Conservation (phyloP, 1,139 yeast species). For the Kodamaea fungicola region DNA sequence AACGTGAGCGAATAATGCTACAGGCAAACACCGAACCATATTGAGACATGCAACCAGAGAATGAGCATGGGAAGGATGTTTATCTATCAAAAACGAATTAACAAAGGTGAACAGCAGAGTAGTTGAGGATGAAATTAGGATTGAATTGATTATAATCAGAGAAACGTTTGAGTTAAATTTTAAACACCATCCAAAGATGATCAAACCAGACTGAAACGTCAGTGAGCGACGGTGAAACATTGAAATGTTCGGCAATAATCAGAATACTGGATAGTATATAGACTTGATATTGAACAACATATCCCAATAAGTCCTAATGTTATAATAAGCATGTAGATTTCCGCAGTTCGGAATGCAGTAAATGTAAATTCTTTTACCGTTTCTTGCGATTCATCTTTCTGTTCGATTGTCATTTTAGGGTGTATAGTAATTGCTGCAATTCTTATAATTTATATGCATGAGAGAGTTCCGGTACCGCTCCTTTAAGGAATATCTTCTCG, state of each 20-base stretch:
- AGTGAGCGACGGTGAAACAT: slow-evolving; percentile 21
- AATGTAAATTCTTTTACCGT: no score
- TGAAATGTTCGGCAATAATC: slow-evolving; percentile 25
- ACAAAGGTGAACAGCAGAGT: slow-evolving; percentile 26
- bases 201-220: slow-evolving; percentile 34
- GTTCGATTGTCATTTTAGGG: no score
- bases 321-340: slow-evolving; percentile 16
- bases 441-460: no score
- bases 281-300: slow-evolving; percentile 38
- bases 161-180: slow-evolving; percentile 23
- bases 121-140: slow-evolving; percentile 27
- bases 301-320: slow-evolving; percentile 30
- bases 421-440: no score
- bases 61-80: slow-evolving; percentile 31
- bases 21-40: slow-evolving; percentile 33
- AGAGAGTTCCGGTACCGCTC: no score
- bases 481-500: no score
- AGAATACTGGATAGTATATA: slow-evolving; percentile 45
- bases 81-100: slow-evolving; percentile 37
- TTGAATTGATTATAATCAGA: slow-evolving; percentile 31
- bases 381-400: no score
- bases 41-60: slow-evolving; percentile 38
- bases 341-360: slow-evolving; percentile 14
- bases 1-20: slow-evolving; percentile 34
- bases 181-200: slow-evolving; percentile 41